Conservation (phyloP, 805 yeast genomes). For the Tetrapisispora nanseiensis region DNA sequence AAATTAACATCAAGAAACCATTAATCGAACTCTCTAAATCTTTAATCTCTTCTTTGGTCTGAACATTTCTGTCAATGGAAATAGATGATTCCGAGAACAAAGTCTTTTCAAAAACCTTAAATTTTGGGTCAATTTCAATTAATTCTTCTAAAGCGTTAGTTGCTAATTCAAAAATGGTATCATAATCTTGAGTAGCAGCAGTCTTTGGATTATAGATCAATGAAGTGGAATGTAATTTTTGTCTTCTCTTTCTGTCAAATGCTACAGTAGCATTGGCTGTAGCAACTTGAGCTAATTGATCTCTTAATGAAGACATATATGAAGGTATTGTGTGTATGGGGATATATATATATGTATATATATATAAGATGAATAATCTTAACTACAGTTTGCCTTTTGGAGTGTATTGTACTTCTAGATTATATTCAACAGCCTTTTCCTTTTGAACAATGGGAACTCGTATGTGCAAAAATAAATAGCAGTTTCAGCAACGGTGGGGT, state of each 20-base stretch:
- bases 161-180: constrained; percentile 61
- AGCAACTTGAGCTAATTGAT: constrained; percentile 68
- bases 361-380: too few species aligned
- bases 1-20: constrained; percentile 60
- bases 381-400: too few species aligned
- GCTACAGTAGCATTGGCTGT: constrained; percentile 60
- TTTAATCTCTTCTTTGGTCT: constrained; percentile 65
- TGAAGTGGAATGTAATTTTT: constrained; percentile 81
- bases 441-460: too few species aligned
- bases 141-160: constrained; percentile 69
- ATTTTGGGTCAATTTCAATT: constrained; percentile 62
- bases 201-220: constrained; percentile 74
- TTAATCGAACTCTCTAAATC: constrained; percentile 66
- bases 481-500: too few species aligned
- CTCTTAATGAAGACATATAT: constrained; percentile 56
- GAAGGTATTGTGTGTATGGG: too few species aligned
- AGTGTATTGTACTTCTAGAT: too few species aligned
- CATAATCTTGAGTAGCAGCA: constrained; percentile 93
- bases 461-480: too few species aligned
- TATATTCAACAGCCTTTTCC: too few species aligned
- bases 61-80: constrained; percentile 71
- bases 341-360: too few species aligned
- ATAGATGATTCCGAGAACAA: constrained; percentile 79
- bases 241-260: constrained; percentile 76
- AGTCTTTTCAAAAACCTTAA: constrained; percentile 56